phyloP scores from a whole-genome alignment of 345 rosid species.

The Camelina laxa region DNA sequence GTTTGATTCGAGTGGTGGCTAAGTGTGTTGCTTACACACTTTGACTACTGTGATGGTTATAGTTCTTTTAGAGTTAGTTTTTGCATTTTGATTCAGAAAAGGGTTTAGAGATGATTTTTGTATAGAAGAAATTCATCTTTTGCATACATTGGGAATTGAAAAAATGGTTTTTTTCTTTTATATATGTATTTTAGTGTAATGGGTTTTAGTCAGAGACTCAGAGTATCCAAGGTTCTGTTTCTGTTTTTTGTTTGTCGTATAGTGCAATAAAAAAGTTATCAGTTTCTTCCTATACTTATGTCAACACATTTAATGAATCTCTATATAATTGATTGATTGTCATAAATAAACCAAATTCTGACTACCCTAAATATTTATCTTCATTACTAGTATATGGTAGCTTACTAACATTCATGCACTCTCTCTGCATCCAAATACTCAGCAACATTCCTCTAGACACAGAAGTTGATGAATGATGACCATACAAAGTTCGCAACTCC shows the following conservation, averaged over 20 bases:
- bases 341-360: neutral
- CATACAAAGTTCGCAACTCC: neutral
- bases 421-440: neutral
- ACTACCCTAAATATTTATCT: neutral
- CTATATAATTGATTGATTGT: too few species aligned
- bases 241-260: conserved; percentile 20
- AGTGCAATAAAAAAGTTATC: neutral
- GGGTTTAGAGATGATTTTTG: conserved; percentile 18
- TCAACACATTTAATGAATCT: neutral
- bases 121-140: conserved; percentile 19
- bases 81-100: conserved; percentile 21
- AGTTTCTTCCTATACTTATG: neutral
- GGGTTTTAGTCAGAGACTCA: conserved; percentile 14
- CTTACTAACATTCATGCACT: neutral
- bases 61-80: conserved; percentile 19
- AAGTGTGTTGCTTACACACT: conserved; percentile 3
- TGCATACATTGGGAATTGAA: conserved; percentile 27
- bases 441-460: neutral
- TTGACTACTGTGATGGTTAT: neutral
- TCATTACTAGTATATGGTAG: too few species aligned
- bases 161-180: conserved; percentile 4
- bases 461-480: neutral
- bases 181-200: conserved; percentile 2
- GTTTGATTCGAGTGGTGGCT: conserved; percentile 3
- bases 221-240: conserved; percentile 40